Evolutionary conservation across 140 eudicot species (phyloP).

Genomic region (Eryngium alpinum): DNA sequence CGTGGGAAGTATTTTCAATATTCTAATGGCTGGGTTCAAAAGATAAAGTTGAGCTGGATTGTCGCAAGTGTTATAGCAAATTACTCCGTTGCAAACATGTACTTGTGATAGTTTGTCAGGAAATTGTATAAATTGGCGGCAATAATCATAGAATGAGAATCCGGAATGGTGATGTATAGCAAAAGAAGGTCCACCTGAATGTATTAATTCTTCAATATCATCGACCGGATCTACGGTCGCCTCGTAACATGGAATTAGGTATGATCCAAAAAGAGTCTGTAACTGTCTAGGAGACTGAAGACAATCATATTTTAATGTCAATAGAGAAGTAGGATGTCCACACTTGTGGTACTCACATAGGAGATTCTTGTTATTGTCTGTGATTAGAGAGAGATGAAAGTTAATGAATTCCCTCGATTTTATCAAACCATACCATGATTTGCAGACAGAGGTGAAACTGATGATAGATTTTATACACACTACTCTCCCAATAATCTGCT

Average conservation of each 20-base stretch:
- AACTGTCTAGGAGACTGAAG: too few relatives aligned
- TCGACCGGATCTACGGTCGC: too few relatives aligned
- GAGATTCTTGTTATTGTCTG: neutral
- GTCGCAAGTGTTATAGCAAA: neutral
- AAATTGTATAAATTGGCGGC: too few relatives aligned
- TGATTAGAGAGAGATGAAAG: neutral
- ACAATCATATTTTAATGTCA: too few relatives aligned
- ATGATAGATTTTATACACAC: neutral
- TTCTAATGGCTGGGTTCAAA: neutral
- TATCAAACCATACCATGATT: neutral
- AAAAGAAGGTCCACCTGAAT: too few relatives aligned
- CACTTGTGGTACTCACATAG: neutral
- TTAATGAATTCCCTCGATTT: neutral
- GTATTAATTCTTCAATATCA: too few relatives aligned
- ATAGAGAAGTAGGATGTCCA: neutral
- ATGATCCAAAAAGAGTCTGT: too few relatives aligned
- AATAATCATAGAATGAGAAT: too few relatives aligned
- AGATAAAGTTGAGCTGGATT: neutral
- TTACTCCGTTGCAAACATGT: neutral
- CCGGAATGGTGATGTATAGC: too few relatives aligned
- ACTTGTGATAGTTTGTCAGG: neutral
- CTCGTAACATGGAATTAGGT: too few relatives aligned
- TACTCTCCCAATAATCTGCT: neutral
- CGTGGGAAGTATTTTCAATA: neutral
- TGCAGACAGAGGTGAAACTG: conserved; percentile 2